These are phyloP conservation scores for Euphorbia schlechtendalii DNA, from an alignment of 441 rosid genomes.

Conservation along the genomic window DNA sequence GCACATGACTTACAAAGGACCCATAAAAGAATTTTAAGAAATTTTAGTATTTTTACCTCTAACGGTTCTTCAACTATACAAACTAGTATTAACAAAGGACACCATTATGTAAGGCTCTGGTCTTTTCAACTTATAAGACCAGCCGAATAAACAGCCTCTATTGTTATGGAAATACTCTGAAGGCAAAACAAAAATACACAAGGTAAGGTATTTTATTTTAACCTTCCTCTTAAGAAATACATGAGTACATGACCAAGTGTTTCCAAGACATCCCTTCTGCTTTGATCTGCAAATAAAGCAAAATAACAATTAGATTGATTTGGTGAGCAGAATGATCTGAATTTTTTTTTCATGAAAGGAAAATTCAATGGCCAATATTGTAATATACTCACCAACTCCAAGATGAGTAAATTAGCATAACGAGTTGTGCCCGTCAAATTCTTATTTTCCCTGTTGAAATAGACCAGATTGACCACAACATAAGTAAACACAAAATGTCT, in stretches of 20 bases:
- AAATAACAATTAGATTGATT: slow-evolving; percentile 3
- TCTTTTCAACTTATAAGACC: slow-evolving; percentile 15
- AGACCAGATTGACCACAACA: neutral
- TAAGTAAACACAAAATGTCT: neutral
- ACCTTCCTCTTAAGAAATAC: slow-evolving; percentile 88
- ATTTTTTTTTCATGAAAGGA: slow-evolving; percentile 1
- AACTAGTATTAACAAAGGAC: neutral
- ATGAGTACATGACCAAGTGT: slow-evolving; percentile 78
- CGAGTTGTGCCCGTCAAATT: slow-evolving; percentile 86
- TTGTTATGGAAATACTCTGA: slow-evolving; percentile 1
- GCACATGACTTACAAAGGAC: slow-evolving; percentile 88
- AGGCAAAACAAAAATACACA: slow-evolving; percentile 15
- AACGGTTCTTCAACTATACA: neutral
- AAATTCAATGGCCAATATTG: slow-evolving; percentile 8
- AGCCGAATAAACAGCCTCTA: neutral
- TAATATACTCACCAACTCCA: slow-evolving; percentile 55
- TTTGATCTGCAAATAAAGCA: slow-evolving; percentile 51
- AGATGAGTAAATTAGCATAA: slow-evolving; percentile 87
- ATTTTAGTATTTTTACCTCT: neutral
- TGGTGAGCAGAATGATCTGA: slow-evolving; percentile 2
- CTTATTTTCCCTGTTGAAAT: slow-evolving; percentile 58
- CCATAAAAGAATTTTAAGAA: slow-evolving; percentile 31
- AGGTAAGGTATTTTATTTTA: slow-evolving; percentile 6
- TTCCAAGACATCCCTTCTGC: slow-evolving; percentile 82
- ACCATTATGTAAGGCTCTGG: too few species aligned